A percentile compares a stretch with the other conserved stretches of the same genome.
Evolutionary conservation across 2,329 filamentous ascomycete genomes (phyloP).

Genomic region (Coniella vitis): DNA sequence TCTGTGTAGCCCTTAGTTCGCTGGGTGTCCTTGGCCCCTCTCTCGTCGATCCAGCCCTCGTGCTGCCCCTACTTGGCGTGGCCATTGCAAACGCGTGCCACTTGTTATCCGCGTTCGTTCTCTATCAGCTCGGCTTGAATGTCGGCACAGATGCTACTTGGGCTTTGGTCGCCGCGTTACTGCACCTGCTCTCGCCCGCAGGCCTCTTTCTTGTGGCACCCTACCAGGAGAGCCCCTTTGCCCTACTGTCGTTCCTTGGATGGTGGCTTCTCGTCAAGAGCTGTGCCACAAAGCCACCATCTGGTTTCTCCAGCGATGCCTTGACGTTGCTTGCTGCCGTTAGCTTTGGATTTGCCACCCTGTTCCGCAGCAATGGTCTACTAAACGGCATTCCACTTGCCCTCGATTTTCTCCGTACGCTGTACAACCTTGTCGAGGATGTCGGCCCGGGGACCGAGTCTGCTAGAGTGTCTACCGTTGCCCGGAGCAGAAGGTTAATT

Average conservation of each 20-base stretch:
- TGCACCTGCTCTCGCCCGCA: slow-evolving; percentile 82
- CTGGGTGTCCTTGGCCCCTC: slow-evolving; percentile 2
- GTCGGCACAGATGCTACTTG: slow-evolving; percentile 47
- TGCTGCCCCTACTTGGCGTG: slow-evolving; percentile 52
- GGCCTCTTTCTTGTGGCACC: slow-evolving; percentile 86
- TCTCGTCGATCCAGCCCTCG: neutral
- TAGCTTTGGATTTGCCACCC: slow-evolving; percentile 64
- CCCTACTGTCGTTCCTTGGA: slow-evolving; percentile 69
- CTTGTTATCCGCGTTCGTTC: slow-evolving; percentile 62
- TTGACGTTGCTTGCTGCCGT: slow-evolving; percentile 57
- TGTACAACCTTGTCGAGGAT: slow-evolving; percentile 32
- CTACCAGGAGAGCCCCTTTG: slow-evolving; percentile 74
- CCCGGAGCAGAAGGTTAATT: slow-evolving; percentile 44
- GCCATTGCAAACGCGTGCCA: slow-evolving; percentile 67
- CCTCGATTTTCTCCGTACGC: slow-evolving; percentile 43
- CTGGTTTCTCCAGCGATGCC: slow-evolving; percentile 33
- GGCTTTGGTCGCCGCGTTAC: slow-evolving; percentile 60
- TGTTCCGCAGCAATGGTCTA: slow-evolving; percentile 79
- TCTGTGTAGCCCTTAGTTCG: slow-evolving; percentile 5
- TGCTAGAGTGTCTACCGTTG: too few relatives aligned
- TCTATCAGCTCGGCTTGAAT: slow-evolving; percentile 59
- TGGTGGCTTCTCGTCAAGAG: slow-evolving; percentile 60
- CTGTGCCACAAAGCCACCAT: slow-evolving; percentile 21
- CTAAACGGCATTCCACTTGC: slow-evolving; percentile 73
- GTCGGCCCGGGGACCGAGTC: too few relatives aligned